Evolutionary conservation across 805 yeast genomes (phyloP).

Genomic region (Wickerhamomyces ciferrii): DNA sequence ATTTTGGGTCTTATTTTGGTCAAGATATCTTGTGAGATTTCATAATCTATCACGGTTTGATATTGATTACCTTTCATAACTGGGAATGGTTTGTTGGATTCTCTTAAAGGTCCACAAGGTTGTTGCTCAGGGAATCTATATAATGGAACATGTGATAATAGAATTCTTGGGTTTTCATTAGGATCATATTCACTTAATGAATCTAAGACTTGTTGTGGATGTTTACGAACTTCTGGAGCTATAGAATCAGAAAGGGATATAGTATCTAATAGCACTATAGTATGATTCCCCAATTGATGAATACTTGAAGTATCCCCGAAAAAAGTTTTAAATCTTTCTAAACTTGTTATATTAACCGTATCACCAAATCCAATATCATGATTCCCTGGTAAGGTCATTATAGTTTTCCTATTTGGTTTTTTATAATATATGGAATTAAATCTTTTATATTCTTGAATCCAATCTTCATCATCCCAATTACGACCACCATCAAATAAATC

Average conservation of each 20-base stretch:
- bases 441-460: slow-evolving; percentile 68
- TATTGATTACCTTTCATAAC: slow-evolving; percentile 75
- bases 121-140: slow-evolving; percentile 60
- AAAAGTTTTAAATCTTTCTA: slow-evolving; percentile 57
- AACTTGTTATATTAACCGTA: slow-evolving; percentile 50
- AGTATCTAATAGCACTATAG: slow-evolving; percentile 73
- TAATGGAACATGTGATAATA: slow-evolving; percentile 86
- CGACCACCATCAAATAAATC: slow-evolving; percentile 96
- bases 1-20: slow-evolving; percentile 55
- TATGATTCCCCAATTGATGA: slow-evolving; percentile 59
- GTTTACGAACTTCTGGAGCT: slow-evolving; percentile 35
- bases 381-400: slow-evolving; percentile 74
- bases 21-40: slow-evolving; percentile 54
- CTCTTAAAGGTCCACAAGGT: slow-evolving; percentile 74
- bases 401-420: slow-evolving; percentile 36
- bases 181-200: slow-evolving; percentile 21
- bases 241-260: slow-evolving; percentile 68
- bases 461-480: slow-evolving; percentile 66
- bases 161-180: slow-evolving; percentile 48
- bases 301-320: slow-evolving; percentile 68
- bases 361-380: slow-evolving; percentile 96
- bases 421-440: slow-evolving; percentile 64
- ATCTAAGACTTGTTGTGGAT: slow-evolving; percentile 50
- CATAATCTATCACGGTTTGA: slow-evolving; percentile 77
- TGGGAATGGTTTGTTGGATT: slow-evolving; percentile 61